Evolutionary conservation across 805 yeast genomes (phyloP).

Genomic region (Wickerhamiella lipophila): DNA sequence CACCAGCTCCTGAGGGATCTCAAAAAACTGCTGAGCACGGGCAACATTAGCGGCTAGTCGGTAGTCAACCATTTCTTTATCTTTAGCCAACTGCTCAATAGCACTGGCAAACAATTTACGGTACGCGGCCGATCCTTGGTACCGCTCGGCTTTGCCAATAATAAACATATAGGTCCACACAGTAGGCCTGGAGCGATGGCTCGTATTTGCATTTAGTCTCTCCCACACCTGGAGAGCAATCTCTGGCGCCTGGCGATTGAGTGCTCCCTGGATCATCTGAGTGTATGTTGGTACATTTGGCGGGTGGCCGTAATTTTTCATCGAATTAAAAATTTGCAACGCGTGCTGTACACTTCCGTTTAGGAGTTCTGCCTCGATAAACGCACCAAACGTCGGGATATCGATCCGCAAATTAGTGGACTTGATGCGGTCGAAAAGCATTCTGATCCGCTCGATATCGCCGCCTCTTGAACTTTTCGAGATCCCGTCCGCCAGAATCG

Average conservation of each 20-base stretch:
- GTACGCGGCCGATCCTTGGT: slow-evolving; percentile 8
- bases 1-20: slow-evolving; percentile 11
- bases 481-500: slow-evolving; percentile 44
- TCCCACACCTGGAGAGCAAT: slow-evolving; percentile 20
- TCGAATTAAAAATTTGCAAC: slow-evolving; percentile 16
- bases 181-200: slow-evolving; percentile 21
- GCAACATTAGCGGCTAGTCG: slow-evolving; percentile 14
- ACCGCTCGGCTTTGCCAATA: slow-evolving; percentile 13
- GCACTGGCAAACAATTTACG: slow-evolving; percentile 12
- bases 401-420: slow-evolving; percentile 23
- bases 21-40: slow-evolving; percentile 6
- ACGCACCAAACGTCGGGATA: slow-evolving; percentile 24
- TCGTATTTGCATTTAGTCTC: slow-evolving; percentile 12
- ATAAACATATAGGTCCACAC: slow-evolving; percentile 24
- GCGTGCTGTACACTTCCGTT: slow-evolving; percentile 22
- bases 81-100: slow-evolving; percentile 8
- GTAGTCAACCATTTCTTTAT: slow-evolving; percentile 15
- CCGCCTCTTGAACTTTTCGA: slow-evolving; percentile 31
- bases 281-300: slow-evolving; percentile 25
- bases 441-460: slow-evolving; percentile 42
- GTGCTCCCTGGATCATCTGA: slow-evolving; percentile 24
- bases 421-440: slow-evolving; percentile 35
- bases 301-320: slow-evolving; percentile 21
- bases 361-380: slow-evolving; percentile 25
- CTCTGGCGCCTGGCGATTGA: slow-evolving; percentile 15